Conservation (phyloP, 441 rosid genomes). For the Codiaeum variegatum region DNA sequence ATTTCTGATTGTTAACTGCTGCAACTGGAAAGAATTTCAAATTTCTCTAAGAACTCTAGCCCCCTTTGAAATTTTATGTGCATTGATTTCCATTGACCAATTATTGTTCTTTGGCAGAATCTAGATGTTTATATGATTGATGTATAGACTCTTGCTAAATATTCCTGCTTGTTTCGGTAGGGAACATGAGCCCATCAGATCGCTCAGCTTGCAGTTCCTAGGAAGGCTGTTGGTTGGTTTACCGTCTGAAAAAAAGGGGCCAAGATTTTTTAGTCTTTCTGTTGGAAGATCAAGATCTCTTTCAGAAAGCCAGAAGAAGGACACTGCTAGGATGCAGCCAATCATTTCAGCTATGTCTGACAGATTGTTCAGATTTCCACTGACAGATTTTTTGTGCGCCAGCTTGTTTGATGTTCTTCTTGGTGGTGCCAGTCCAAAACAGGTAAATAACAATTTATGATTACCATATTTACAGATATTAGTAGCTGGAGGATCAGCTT, state of each 20-base stretch:
- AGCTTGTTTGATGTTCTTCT: conserved; percentile 96
- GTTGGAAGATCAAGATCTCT: conserved; percentile 73
- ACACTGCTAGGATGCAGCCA: conserved; percentile 58
- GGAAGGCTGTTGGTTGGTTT: conserved; percentile 89
- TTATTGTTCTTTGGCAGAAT: conserved; percentile 12
- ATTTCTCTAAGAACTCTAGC: background rate
- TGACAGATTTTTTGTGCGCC: conserved; percentile 83
- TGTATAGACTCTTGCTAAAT: conserved; percentile 8
- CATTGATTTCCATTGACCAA: background rate
- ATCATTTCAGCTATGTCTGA: conserved; percentile 75
- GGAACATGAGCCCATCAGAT: conserved; percentile 89
- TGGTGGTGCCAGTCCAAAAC: conserved; percentile 99
- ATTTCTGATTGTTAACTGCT: background rate
- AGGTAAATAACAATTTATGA: conserved; percentile 48
- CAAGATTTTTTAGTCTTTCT: conserved; percentile 76
- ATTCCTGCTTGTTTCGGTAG: conserved; percentile 36
- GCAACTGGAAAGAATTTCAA: background rate
- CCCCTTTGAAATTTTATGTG: background rate
- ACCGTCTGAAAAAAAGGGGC: conserved; percentile 88
- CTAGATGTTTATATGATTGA: background rate
- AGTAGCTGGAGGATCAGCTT: background rate
- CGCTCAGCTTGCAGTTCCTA: conserved; percentile 90
- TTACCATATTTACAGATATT: conserved; percentile 11
- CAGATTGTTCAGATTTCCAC: conserved; percentile 77
- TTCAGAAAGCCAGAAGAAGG: conserved; percentile 60